Conservation (phyloP, 768 basidiomycete genomes). For the Trametes sanguinea region DNA sequence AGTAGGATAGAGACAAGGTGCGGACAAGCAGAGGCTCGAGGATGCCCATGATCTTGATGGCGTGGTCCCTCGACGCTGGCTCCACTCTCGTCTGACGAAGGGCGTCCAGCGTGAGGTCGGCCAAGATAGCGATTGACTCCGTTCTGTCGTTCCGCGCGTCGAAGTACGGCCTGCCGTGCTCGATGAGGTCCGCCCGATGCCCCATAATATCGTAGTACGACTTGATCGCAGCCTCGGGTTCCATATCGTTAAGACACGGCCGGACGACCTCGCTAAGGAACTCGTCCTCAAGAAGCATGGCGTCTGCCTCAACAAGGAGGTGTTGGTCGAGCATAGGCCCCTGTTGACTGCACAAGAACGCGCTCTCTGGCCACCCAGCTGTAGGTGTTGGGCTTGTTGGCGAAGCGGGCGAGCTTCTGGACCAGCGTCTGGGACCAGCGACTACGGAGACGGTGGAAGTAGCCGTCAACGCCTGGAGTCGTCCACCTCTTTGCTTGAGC, state of each 20-base stretch:
- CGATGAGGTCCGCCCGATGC: constrained; percentile 18
- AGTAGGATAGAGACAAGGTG: constrained; percentile 7
- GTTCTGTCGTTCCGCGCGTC: constrained; percentile 3
- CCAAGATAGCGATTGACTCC: constrained; percentile 14
- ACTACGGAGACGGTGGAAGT: constrained; percentile 2
- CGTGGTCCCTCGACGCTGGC: constrained; percentile 1
- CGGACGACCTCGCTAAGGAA: constrained; percentile 17
- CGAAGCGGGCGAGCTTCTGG: constrained; percentile 6
- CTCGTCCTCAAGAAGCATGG: constrained; percentile 13
- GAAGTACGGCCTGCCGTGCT: constrained; percentile 13
- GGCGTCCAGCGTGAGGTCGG: constrained; percentile 19
- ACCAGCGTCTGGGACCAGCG: constrained; percentile 8
- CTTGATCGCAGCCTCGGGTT: constrained; percentile 3
- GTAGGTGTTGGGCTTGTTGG: constrained; percentile 19
- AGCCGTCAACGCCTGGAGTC: constrained; percentile 2
- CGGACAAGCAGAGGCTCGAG: constrained; percentile 18
- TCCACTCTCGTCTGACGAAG: constrained; percentile 7
- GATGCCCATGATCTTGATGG: constrained; percentile 7
- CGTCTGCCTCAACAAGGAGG: constrained; percentile 16
- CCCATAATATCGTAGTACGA: constrained; percentile 17
- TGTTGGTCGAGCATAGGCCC: constrained; percentile 16
- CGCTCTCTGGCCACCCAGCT: constrained; percentile 19
- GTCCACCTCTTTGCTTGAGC: background rate
- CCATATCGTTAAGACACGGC: constrained; percentile 18
- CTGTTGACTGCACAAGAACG: constrained; percentile 6